Base-by-base conservation (phyloP, 208 protist species). In the Trypanosomatidae sp. region DNA sequence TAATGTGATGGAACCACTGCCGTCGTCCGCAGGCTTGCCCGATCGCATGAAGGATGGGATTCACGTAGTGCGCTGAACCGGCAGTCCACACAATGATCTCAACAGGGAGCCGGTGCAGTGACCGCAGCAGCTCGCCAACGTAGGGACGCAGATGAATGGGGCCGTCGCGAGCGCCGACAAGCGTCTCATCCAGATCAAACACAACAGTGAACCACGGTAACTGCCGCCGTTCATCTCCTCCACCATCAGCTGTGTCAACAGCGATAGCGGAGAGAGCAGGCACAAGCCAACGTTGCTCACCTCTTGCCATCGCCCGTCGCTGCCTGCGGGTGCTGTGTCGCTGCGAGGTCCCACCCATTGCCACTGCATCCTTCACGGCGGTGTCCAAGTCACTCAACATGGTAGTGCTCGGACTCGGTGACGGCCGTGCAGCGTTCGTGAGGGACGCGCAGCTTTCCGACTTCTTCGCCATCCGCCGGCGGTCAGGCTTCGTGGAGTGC, bases 41-140 rank as follows among this genome's bases (percentile, higher is more conserved):
- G 19, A 96, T 77, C 0, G 79, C 79, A 25, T 83, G 79, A 12
- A 93, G 73, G 25, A 96, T 85, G 1, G 73, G 71, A 67, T 92
- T 91, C n/a, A 93, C 88, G 43, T 96, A 88, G n/a, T 71, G 70
- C 15, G 89, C 69, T 25, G 77, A 64, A 0, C 84, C 89, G 1
- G 89, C 89, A 0, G 89, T 91, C 89, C 89, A 96, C 52, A 93
- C 82, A 9, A 96, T 81, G 15, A 96, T 71, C 80, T 95, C 90
- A 46, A 90, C 92, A 7, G 85, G 77, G 56, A 91, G 75, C n/a
- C 25, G 69, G 28, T 84, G 78, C 13, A 89, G 89, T 13, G 76
- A 46, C 33, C 88, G 77, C 13, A 97, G 76, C 0, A 95, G 73
- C 28, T 81, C 79, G 30, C 76, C 71, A 3, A 94, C 69, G 62